phyloP scores from a whole-genome alignment of 108 stramenopile genomes.

The Pseudonitzschia multistriata region DNA sequence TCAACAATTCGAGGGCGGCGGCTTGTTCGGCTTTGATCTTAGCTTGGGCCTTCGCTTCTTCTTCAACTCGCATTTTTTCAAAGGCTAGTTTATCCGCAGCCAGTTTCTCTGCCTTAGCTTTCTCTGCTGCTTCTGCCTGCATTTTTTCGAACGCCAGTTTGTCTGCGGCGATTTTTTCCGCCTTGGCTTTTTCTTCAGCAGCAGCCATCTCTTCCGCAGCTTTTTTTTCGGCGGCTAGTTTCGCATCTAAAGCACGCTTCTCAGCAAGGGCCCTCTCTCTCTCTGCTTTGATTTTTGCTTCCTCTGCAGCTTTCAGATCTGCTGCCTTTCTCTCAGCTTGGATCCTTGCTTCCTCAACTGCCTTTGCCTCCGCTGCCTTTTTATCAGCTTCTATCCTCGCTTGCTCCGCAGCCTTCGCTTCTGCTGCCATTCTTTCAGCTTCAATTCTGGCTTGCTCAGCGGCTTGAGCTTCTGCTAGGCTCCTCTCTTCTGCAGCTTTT shows the following conservation, averaged over 20 bases:
- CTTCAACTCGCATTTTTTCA: background rate
- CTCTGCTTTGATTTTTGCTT: background rate
- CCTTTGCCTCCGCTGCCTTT: background rate
- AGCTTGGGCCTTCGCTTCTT: slow-evolving; percentile 6
- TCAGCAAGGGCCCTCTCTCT: slow-evolving; percentile 3
- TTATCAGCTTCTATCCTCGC: background rate
- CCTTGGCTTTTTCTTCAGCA: slow-evolving; percentile 8
- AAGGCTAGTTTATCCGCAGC: slow-evolving; percentile 10
- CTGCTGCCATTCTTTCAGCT: background rate
- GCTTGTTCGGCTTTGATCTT: background rate
- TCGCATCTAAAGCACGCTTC: slow-evolving; percentile 2
- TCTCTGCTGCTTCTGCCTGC: slow-evolving; percentile 7
- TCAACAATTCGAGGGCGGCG: slow-evolving; percentile 8
- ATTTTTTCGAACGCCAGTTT: slow-evolving; percentile 12
- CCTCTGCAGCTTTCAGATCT: background rate
- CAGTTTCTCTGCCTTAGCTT: slow-evolving; percentile 1
- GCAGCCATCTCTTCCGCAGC: background rate
- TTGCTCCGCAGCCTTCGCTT: background rate
- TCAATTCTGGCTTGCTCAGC: slow-evolving; percentile 1
- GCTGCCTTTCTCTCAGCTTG: slow-evolving; percentile 11
- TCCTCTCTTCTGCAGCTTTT: slow-evolving; percentile 1
- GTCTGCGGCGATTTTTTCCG: slow-evolving; percentile 13
- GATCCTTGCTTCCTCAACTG: background rate
- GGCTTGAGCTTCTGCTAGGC: background rate
- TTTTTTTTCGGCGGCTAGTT: background rate